Base-by-base conservation (phyloP, 257 asterid genomes). In the Henckelia pumila region DNA sequence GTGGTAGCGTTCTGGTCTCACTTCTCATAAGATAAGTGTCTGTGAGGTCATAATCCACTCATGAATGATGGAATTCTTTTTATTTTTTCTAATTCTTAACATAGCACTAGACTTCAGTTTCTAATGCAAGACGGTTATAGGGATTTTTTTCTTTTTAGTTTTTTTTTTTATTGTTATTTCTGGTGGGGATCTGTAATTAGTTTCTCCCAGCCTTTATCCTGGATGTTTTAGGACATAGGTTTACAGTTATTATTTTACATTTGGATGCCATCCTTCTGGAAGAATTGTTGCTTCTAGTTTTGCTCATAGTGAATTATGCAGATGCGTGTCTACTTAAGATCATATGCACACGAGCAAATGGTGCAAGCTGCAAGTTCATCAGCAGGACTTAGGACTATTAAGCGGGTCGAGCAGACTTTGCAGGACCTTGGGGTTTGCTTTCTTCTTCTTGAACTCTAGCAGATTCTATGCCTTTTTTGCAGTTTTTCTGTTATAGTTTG, bases 301-400 rank as follows among this genome's bases (percentile, higher is more conserved):
- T 71, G 49, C 71, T 75, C 67, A 66, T 68, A 47, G 29, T 24
- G 23, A 74, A 61, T 35, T 70, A 74, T 86, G 86, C 96, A 94
- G 99, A 75, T 94, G 81, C 91, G 90, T 58, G 96, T 94, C 55
- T 87, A 91, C 81, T 82, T 88, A 78, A 82, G 97, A 67, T 80
- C 97, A 57, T 85, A 94, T 79, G 96, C 88, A 56, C 89, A 85
- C 66, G 97, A 86, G 73, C 97, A 91, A 83, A 88, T 91, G 95
- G 97, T 94, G 80, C 96, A 94, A 88, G 99, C 96, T 68, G 99
- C 93, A 63, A 94, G 97, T 81, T 94, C 99, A 22, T 91, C 95
- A 26, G 96, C 99, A 6, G 99, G 97, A 66, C 97, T 94, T 57
- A 87, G 97, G 77, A 91, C 95, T 68, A 88, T 91, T 77, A 94